phyloP scores from a whole-genome alignment of 2,329 filamentous ascomycete species.

The Pseudogymnoascus pannorum region DNA sequence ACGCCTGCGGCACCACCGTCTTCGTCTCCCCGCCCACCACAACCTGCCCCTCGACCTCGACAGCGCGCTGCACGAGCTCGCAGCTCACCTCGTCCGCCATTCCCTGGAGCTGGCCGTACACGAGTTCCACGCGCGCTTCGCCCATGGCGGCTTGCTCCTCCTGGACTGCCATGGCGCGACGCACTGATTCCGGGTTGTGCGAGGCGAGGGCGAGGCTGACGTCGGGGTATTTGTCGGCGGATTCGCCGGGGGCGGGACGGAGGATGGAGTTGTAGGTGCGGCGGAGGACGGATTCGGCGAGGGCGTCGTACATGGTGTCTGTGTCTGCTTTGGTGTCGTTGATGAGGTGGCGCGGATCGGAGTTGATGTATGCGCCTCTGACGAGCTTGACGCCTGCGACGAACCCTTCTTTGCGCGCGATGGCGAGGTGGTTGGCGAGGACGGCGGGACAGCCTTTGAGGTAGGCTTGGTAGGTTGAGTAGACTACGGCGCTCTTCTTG shows the following conservation, averaged over 20 bases:
- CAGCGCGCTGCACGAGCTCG: conserved; percentile 37
- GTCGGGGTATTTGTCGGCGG: conserved; percentile 42
- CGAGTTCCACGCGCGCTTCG: conserved; percentile 36
- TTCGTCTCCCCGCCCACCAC: conserved; percentile 27
- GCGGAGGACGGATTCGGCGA: conserved; percentile 60
- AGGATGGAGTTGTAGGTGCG: conserved; percentile 53
- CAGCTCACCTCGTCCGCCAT: conserved; percentile 93
- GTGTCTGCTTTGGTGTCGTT: conserved; percentile 66
- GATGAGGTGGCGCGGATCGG: conserved; percentile 62
- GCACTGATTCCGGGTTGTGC: conserved; percentile 71
- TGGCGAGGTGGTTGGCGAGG: conserved; percentile 51
- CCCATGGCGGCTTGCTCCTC: conserved; percentile 33
- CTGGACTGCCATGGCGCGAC: conserved; percentile 45
- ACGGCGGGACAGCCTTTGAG: conserved; percentile 54
- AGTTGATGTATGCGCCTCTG: conserved; percentile 66
- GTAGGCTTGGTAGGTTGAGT: conserved; percentile 74
- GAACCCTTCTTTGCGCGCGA: conserved; percentile 53
- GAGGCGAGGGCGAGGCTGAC: conserved; percentile 68
- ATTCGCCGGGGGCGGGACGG: conserved; percentile 32
- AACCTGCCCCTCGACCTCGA: conserved; percentile 2
- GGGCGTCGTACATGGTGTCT: conserved; percentile 63
- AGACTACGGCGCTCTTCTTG: conserved; percentile 60
- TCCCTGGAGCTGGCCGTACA: conserved; percentile 78
- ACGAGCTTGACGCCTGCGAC: conserved; percentile 69
- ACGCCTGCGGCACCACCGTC: conserved; percentile 43